phyloP scores from a whole-genome alignment of 176 grass and related monocot genomes.

The Eleusine indica region DNA sequence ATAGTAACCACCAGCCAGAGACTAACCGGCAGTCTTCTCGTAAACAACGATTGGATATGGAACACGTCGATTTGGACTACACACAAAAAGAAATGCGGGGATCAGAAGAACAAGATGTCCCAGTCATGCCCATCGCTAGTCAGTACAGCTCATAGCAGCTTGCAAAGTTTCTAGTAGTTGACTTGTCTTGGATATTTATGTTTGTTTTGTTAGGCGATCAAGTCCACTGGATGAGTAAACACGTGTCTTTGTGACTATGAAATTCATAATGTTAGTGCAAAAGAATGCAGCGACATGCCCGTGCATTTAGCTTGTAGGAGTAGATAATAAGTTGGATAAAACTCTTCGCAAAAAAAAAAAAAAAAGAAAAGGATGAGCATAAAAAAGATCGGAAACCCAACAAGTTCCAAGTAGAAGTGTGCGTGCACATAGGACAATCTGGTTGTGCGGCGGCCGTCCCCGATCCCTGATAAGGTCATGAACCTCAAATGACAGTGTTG shows the following conservation, averaged over 20 bases:
- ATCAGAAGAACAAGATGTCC: neutral
- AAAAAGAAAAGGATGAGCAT: neutral
- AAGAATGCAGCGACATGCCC: neutral
- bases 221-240: constrained; percentile 2
- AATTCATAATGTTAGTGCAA: neutral
- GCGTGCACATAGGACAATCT: neutral
- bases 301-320: neutral
- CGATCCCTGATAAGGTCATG: neutral
- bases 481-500: neutral
- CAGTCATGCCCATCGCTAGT: neutral
- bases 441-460: neutral
- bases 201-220: neutral
- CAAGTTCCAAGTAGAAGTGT: neutral
- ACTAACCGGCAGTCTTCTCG: neutral
- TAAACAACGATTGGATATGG: neutral
- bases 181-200: neutral
- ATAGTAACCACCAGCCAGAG: neutral
- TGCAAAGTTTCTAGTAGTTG: neutral
- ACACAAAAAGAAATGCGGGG: neutral
- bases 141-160: neutral
- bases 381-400: neutral
- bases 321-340: neutral
- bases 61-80: neutral
- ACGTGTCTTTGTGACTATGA: neutral
- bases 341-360: neutral